phyloP scores from a whole-genome alignment of 495 filamentous ascomycete genomes.

The Aspergillus bridgeri region DNA sequence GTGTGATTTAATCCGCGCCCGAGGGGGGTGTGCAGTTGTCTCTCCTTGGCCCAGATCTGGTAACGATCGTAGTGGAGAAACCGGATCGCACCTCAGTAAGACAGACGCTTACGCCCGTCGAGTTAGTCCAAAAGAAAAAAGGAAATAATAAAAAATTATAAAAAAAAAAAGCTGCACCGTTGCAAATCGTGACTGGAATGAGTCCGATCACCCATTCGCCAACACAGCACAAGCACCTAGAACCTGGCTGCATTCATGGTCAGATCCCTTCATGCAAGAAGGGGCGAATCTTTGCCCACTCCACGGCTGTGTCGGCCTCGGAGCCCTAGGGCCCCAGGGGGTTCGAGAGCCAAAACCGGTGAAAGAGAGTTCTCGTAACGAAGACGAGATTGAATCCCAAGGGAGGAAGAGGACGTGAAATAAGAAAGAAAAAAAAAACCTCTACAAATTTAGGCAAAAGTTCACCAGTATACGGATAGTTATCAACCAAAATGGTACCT shows the following conservation, averaged over 20 bases:
- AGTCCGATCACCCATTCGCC: slow-evolving; percentile 18
- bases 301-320: not conserved
- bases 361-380: not conserved
- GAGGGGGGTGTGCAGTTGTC: not conserved
- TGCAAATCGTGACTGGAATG: slow-evolving; percentile 18
- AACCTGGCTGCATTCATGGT: slow-evolving; percentile 18
- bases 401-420: not conserved
- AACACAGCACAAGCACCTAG: slow-evolving; percentile 13
- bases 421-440: not conserved
- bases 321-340: no score
- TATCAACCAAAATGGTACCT: no score
- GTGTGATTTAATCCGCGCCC: not conserved
- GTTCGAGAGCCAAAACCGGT: not conserved
- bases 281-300: not conserved
- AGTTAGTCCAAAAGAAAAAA: slow-evolving; percentile 7
- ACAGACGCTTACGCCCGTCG: slow-evolving; percentile 8
- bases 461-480: not conserved
- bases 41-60: slow-evolving; percentile 21
- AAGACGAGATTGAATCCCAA: not conserved
- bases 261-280: slow-evolving; percentile 17
- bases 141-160: not conserved
- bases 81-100: slow-evolving; percentile 21
- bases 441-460: not conserved
- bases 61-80: slow-evolving; percentile 23
- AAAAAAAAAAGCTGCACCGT: slow-evolving; percentile 13